These are phyloP conservation scores for Trametes punicea DNA, from an alignment of 768 basidiomycete genomes.

Conservation along the genomic window DNA sequence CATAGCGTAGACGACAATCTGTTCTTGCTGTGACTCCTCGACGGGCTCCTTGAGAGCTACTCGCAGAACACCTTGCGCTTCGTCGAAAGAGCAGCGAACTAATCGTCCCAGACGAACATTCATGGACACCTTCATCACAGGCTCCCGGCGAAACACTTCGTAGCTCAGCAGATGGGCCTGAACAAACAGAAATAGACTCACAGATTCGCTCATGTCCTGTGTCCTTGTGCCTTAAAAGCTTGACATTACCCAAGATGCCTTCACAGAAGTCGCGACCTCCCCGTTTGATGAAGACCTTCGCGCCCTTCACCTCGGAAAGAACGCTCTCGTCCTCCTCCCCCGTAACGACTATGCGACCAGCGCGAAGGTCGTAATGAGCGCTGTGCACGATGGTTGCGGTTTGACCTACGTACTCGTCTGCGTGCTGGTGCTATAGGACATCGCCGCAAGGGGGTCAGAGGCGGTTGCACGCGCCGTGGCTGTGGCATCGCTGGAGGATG, in stretches of 20 bases:
- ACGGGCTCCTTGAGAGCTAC: constrained; percentile 50
- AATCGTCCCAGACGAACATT: constrained; percentile 54
- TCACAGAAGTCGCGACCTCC: constrained; percentile 53
- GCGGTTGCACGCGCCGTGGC: not conserved
- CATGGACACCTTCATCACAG: constrained; percentile 67
- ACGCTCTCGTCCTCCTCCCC: constrained; percentile 67
- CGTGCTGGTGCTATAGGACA: constrained; percentile 11
- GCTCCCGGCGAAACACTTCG: constrained; percentile 68
- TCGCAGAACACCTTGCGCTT: constrained; percentile 52
- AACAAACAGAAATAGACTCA: constrained; percentile 31
- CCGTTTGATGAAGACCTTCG: constrained; percentile 57
- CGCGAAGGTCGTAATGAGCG: not conserved
- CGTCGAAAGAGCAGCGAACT: constrained; percentile 57
- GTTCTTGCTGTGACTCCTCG: constrained; percentile 30
- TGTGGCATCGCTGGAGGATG: not conserved
- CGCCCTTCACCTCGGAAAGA: constrained; percentile 54
- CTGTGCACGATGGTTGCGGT: not conserved
- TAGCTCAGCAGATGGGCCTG: too few relatives aligned
- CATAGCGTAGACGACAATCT: constrained; percentile 60
- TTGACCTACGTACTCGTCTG: constrained; percentile 8
- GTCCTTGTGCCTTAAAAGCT: constrained; percentile 47
- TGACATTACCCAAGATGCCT: constrained; percentile 59
- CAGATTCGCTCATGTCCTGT: constrained; percentile 45
- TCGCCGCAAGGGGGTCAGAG: constrained; percentile 21
- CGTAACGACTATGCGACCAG: constrained; percentile 39